Evolutionary conservation across 1,284 basidiomycete genomes (phyloP), one percentile per base, ranked within the genome.

Genomic region (Puccinia triticina): DNA sequence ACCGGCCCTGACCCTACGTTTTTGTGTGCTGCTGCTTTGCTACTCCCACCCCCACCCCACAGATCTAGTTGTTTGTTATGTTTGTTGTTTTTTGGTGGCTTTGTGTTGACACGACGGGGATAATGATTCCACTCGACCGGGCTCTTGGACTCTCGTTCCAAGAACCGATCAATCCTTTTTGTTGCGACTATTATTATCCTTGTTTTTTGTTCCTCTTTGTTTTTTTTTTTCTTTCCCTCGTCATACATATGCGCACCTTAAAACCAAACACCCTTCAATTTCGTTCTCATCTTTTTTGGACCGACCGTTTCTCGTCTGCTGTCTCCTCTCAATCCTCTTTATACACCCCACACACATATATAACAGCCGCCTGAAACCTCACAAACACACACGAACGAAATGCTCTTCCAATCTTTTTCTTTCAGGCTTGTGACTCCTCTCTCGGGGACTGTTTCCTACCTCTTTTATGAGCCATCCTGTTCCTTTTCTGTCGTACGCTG

Each of bases 81-180:
- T 43, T 99, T 87, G 96, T 98, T 84, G 96, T 96, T 84, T 97
- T 96, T 99, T 85, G 96, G 98, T 88, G 96, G 96, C 83, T 96
- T 96, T 84, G 92, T 96, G 84, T 90, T 93, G 86, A 95, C 92
- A 43, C 93, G 92, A 89, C 92, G 89, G 89, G 90, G 88, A 85
- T 92, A 91, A 89, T 98, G 96, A 90, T 89, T 94, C 87, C 90
- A 96, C 86, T 90, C 94, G 88, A 96, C 90, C 91, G 4, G 12
- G 7, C 40, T 43, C 12, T 43, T 43, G 40, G 4, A 7, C 12
- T 43, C 12, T 43, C 4, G 4, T 43, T 43, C 12, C 40, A 43
- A 43, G 40, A 43, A 12, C 40, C 12, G 40, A 43, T 43, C 40
- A 43, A 43, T 43, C 4, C 40, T 43, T 43, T 43, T 43, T 43